These are phyloP conservation scores for Schwanniomyces vanrijiae DNA, from an alignment of 805 yeast species.

Conservation along the genomic window DNA sequence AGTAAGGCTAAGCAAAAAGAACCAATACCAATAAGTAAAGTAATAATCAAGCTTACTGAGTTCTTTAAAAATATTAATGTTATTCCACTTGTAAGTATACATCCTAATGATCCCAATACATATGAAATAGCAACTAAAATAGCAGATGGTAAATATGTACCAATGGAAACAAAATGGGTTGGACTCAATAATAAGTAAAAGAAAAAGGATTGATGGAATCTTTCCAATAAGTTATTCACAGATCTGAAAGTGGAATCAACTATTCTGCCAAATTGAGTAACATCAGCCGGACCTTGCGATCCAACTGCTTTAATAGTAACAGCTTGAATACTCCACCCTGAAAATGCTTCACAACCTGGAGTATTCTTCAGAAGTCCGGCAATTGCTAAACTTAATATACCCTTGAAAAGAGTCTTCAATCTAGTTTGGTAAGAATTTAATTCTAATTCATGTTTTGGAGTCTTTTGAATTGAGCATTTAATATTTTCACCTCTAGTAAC, in stretches of 20 bases:
- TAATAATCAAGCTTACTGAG: slow-evolving; percentile 23
- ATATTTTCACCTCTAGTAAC: slow-evolving; percentile 77
- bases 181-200: slow-evolving; percentile 85
- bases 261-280: slow-evolving; percentile 89
- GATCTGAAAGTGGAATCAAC: slow-evolving; percentile 86
- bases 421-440: slow-evolving; percentile 55
- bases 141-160: slow-evolving; percentile 88
- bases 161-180: slow-evolving; percentile 81
- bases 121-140: slow-evolving; percentile 67
- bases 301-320: slow-evolving; percentile 75
- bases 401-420: slow-evolving; percentile 55
- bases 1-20: slow-evolving; percentile 20
- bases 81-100: slow-evolving; percentile 47
- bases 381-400: slow-evolving; percentile 66
- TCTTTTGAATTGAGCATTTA: slow-evolving; percentile 63
- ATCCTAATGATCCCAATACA: slow-evolving; percentile 65
- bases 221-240: slow-evolving; percentile 87
- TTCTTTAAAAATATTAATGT: slow-evolving; percentile 17
- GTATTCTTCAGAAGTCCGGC: slow-evolving; percentile 61
- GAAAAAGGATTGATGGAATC: slow-evolving; percentile 95
- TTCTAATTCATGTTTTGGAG: slow-evolving; percentile 45
- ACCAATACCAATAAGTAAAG: slow-evolving; percentile 23
- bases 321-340: slow-evolving; percentile 96
- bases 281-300: slow-evolving; percentile 59
- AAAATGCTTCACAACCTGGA: slow-evolving; percentile 84